Conservation (phyloP, 2,329 filamentous ascomycete species). For the Ilyonectria mors-panacis region DNA sequence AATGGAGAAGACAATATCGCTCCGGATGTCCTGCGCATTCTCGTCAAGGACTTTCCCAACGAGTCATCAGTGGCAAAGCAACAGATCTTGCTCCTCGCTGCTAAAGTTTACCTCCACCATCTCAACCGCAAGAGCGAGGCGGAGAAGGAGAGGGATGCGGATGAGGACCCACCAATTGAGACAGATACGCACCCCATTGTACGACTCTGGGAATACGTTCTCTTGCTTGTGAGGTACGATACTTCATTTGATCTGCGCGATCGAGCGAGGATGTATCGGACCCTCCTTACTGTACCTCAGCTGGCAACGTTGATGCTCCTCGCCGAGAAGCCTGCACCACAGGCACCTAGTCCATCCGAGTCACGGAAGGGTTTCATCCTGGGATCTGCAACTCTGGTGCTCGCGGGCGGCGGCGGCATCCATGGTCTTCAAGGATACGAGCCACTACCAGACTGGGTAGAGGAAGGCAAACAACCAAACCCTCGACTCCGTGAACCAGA, state of each 20-base stretch:
- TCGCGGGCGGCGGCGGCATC: constrained; percentile 81
- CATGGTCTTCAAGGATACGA: constrained; percentile 86
- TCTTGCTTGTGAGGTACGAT: constrained; percentile 91
- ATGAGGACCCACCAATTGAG: constrained; percentile 51
- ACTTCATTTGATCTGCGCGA: constrained; percentile 96
- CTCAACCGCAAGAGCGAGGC: constrained; percentile 74
- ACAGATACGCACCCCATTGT: constrained; percentile 75
- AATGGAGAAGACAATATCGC: constrained; percentile 91
- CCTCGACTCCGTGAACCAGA: constrained; percentile 77
- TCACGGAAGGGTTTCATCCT: constrained; percentile 82
- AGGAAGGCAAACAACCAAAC: constrained; percentile 84
- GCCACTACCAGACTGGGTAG: constrained; percentile 86
- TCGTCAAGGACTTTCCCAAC: constrained; percentile 86
- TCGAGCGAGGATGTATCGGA: constrained; percentile 88
- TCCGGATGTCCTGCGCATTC: constrained; percentile 89
- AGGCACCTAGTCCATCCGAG: constrained; percentile 91
- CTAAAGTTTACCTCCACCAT: constrained; percentile 96
- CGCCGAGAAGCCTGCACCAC: constrained; percentile 93
- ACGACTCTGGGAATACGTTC: constrained; percentile 86
- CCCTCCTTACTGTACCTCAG: constrained; percentile 86
- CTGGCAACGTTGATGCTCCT: constrained; percentile 91
- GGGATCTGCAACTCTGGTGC: constrained; percentile 87
- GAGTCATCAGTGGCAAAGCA: constrained; percentile 90
- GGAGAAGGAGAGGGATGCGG: constrained; percentile 54
- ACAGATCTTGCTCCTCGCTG: constrained; percentile 91